phyloP scores from a whole-genome alignment of 2,329 filamentous ascomycete species.

The Dothistroma pini region DNA sequence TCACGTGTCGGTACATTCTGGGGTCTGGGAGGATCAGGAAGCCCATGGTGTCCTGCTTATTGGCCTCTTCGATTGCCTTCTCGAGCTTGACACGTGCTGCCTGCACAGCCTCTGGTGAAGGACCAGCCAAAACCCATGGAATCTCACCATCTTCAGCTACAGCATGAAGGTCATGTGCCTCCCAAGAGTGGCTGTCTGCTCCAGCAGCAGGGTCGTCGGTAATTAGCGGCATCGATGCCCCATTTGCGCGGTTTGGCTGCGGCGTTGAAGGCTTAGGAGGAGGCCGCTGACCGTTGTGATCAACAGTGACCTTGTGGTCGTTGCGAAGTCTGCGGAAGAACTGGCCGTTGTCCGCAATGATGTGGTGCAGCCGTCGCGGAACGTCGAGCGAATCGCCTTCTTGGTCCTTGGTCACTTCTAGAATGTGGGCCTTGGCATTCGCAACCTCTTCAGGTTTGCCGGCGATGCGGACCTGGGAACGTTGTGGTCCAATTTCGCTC shows the following conservation, averaged over 20 bases:
- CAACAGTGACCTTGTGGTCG: slow-evolving; percentile 83
- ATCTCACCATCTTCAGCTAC: slow-evolving; percentile 59
- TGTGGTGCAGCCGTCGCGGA: slow-evolving; percentile 77
- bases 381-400: slow-evolving; percentile 84
- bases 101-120: slow-evolving; percentile 66
- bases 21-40: slow-evolving; percentile 90
- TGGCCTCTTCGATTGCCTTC: slow-evolving; percentile 67
- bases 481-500: slow-evolving; percentile 61
- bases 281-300: slow-evolving; percentile 76
- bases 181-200: slow-evolving; percentile 75
- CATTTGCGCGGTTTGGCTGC: slow-evolving; percentile 48
- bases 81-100: slow-evolving; percentile 75
- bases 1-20: slow-evolving; percentile 81
- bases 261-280: slow-evolving; percentile 61
- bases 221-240: slow-evolving; percentile 76
- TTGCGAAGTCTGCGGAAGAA: slow-evolving; percentile 89
- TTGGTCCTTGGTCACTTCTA: slow-evolving; percentile 74
- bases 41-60: slow-evolving; percentile 68
- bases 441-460: slow-evolving; percentile 76
- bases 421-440: slow-evolving; percentile 82
- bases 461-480: slow-evolving; percentile 80
- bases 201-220: slow-evolving; percentile 66
- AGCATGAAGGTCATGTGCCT: slow-evolving; percentile 72
- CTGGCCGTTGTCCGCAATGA: slow-evolving; percentile 80
- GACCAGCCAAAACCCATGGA: slow-evolving; percentile 84